A percentile compares a stretch with the other conserved stretches of the same genome.
Evolutionary conservation across 2,329 filamentous ascomycete species (phyloP).

Genomic region (Exophiala xenobiotica): DNA sequence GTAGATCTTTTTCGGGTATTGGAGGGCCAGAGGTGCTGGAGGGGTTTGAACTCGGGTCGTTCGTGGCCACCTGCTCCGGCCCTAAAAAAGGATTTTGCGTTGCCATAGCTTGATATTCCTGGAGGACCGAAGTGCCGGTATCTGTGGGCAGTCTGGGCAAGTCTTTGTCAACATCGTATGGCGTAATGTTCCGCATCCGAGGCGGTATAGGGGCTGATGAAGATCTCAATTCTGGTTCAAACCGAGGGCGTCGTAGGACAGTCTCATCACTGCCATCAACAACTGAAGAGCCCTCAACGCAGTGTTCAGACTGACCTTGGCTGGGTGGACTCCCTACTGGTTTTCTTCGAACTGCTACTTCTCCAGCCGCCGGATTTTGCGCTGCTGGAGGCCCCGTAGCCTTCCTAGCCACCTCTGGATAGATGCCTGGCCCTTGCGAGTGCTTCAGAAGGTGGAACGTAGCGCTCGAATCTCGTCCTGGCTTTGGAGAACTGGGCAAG

Average conservation of each 20-base stretch:
- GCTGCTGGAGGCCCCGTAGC: background rate
- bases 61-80: slow-evolving; percentile 7
- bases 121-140: slow-evolving; percentile 12
- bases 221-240: slow-evolving; percentile 13
- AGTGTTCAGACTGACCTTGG: background rate
- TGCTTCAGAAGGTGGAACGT: background rate
- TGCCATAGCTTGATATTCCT: background rate
- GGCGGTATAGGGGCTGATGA: slow-evolving; percentile 23
- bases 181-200: slow-evolving; percentile 36
- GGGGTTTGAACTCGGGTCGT: slow-evolving; percentile 13
- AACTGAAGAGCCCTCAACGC: background rate
- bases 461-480: background rate
- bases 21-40: slow-evolving; percentile 20
- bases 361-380: background rate
- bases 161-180: slow-evolving; percentile 41
- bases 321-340: slow-evolving; percentile 27
- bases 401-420: background rate
- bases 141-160: slow-evolving; percentile 33
- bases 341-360: slow-evolving; percentile 21
- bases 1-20: slow-evolving; percentile 26
- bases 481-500: background rate
- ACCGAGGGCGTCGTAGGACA: slow-evolving; percentile 24
- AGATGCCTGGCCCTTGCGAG: background rate
- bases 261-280: slow-evolving; percentile 22
- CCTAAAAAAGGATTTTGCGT: slow-evolving; percentile 33